Evolutionary conservation across 805 yeast species (phyloP).

Genomic region (Starmerella asiatica): DNA sequence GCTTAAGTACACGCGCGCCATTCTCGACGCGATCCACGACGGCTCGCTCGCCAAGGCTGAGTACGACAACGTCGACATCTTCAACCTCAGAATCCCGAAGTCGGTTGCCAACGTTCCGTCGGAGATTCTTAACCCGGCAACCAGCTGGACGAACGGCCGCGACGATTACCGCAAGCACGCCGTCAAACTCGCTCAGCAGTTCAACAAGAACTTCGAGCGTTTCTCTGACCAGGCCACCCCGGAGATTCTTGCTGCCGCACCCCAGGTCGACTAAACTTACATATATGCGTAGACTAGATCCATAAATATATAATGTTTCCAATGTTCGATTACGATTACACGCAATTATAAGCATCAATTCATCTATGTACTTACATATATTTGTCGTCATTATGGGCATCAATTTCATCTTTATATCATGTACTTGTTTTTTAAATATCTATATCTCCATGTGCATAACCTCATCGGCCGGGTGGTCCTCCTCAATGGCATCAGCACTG

Average conservation of each 20-base stretch:
- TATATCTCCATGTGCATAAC: conserved; percentile 24
- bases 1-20: conserved; percentile 92
- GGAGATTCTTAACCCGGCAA: conserved; percentile 75
- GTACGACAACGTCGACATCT: conserved; percentile 72
- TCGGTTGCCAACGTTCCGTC: conserved; percentile 68
- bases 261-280: conserved; percentile 31
- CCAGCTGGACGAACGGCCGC: conserved; percentile 55
- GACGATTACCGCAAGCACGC: conserved; percentile 44
- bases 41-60: conserved; percentile 72
- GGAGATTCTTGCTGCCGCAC: conserved; percentile 91
- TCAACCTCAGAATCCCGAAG: conserved; percentile 79
- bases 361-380: too few relatives aligned
- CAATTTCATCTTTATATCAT: too few relatives aligned
- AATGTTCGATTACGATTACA: too few relatives aligned
- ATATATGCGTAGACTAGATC: not conserved
- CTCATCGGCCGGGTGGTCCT: conserved; percentile 26
- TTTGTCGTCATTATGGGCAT: too few relatives aligned
- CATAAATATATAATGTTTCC: too few relatives aligned
- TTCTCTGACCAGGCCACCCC: conserved; percentile 69
- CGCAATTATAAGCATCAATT: too few relatives aligned
- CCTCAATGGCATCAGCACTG: conserved; percentile 24
- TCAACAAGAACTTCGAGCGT: conserved; percentile 73
- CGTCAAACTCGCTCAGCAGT: conserved; percentile 55
- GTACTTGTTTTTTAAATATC: not conserved
- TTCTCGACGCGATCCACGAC: conserved; percentile 83